Evolutionary conservation across 148 eudicot species (phyloP), one percentile per base, ranked within the genome.

Genomic region (Fagopyrum esculentum): DNA sequence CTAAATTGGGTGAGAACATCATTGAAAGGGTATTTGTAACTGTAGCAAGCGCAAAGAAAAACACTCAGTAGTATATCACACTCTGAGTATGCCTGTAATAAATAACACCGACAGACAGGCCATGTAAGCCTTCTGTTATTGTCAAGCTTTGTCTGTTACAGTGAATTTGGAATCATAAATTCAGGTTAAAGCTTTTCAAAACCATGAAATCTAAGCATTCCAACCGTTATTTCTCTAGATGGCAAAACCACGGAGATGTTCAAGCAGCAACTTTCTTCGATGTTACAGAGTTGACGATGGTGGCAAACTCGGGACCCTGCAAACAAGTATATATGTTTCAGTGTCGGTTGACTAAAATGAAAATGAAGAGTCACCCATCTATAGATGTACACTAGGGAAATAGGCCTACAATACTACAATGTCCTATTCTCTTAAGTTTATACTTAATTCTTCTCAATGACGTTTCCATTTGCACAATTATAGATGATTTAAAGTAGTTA

Each of bases 241-340:
- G 19, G 19, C 71, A 49, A 71, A 71, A 35, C 45, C 9, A 79
- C 40, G 11, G 63, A 74, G 52, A 66, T 80, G 69, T 78, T 88
- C 87, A 91, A 40, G 97, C 96, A 81, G 98, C 86, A 79, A 91
- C 96, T 83, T 91, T 94, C 92, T 94, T 94, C 45, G 97, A 82
- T 59, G 98, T 86, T 55, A 87, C 98, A 35, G 98, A 89, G 83
- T 91, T 94, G 43, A 94, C 79, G 73, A 91, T 89, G 26, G 97
- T 87, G 22, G 97, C 98, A 74, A 94, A 94, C 80, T 94, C 98
- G 45, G 92, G 93, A 63, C 98, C 98, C 97, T 94, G 86, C 84
- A 88, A 19, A 57, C 22, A 52, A 19, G 1, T 59, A 59, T 9
- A 40, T 13, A 43, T 35, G 71, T 66, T 66, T 66, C 71, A 66